Evolutionary conservation across 352 stramenopile genomes (phyloP).

Genomic region (Phytophthora macrochlamydospora): DNA sequence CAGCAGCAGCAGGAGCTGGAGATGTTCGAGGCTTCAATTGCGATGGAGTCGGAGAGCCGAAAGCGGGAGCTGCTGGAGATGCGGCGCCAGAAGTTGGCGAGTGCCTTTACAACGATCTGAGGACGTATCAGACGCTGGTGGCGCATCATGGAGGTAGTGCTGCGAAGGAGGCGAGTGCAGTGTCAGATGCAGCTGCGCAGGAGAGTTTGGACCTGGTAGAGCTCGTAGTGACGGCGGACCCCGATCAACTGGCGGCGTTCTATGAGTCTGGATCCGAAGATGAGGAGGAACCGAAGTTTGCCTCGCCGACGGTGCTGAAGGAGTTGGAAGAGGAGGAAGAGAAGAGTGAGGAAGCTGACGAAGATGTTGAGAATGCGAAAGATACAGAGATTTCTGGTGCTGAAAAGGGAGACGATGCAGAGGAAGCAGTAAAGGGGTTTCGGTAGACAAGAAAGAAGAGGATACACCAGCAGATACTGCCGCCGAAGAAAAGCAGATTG

Average conservation of each 20-base stretch:
- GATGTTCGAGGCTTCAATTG: slow-evolving; percentile 63
- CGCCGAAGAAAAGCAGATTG: slow-evolving; percentile 1
- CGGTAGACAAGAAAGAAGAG: neutral
- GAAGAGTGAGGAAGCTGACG: slow-evolving; percentile 13
- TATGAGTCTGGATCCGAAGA: slow-evolving; percentile 68
- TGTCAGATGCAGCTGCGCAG: slow-evolving; percentile 13
- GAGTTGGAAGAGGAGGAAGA: slow-evolving; percentile 34
- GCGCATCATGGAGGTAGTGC: slow-evolving; percentile 50
- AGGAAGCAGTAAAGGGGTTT: neutral
- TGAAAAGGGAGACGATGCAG: neutral
- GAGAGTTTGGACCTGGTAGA: slow-evolving; percentile 79
- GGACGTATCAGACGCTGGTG: slow-evolving; percentile 81
- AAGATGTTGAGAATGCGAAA: neutral
- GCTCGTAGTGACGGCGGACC: slow-evolving; percentile 66
- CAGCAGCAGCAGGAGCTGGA: slow-evolving; percentile 80
- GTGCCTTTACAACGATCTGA: slow-evolving; percentile 79
- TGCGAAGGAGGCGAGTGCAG: slow-evolving; percentile 7
- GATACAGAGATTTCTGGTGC: slow-evolving; percentile 2
- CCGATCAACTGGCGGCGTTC: slow-evolving; percentile 69
- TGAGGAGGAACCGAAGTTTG: slow-evolving; percentile 29
- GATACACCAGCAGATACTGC: neutral
- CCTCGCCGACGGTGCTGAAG: slow-evolving; percentile 10
- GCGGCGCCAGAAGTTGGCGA: slow-evolving; percentile 56
- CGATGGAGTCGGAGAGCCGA: slow-evolving; percentile 68
- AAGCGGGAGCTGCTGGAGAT: slow-evolving; percentile 63